Percentiles rank a stretch among this genome's conserved stretches.
These are phyloP conservation scores for Ceratopteris richardii DNA, from an alignment of 75 land plant genomes.

Conservation along the genomic window DNA sequence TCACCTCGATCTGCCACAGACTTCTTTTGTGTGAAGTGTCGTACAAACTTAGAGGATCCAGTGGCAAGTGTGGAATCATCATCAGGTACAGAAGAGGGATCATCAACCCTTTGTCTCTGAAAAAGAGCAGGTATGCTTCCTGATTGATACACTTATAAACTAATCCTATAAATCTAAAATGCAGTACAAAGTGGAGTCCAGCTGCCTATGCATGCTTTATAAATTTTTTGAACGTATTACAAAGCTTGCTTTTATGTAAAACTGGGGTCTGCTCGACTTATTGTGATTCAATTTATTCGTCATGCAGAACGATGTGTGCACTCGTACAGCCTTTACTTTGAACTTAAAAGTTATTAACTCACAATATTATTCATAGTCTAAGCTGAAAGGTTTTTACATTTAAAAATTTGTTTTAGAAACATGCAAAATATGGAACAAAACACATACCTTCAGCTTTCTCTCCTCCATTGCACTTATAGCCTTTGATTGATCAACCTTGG, in stretches of 20 bases:
- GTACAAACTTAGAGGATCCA: constrained; percentile 22
- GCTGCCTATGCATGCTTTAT: not conserved
- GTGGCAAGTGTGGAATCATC: constrained; percentile 7
- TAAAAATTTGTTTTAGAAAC: not conserved
- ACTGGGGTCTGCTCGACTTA: too few species aligned
- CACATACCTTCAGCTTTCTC: constrained; percentile 57
- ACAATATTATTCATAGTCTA: too few species aligned
- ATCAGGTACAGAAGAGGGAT: constrained; percentile 11
- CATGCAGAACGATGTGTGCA: too few species aligned
- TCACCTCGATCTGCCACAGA: constrained; percentile 24
- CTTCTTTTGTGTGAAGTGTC: constrained; percentile 40
- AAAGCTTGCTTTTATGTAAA: too few species aligned
- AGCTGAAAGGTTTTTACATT: too few species aligned
- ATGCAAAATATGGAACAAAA: not conserved
- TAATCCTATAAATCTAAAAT: not conserved
- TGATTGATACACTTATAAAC: too few species aligned
- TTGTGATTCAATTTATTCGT: too few species aligned
- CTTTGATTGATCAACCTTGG: constrained; percentile 74
- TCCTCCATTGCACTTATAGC: constrained; percentile 55
- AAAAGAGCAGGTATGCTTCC: not conserved
- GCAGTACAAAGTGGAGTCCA: not conserved
- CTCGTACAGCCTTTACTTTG: too few species aligned
- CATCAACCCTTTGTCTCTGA: constrained; percentile 39
- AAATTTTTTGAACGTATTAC: not conserved
- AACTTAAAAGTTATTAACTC: not conserved